Evolutionary conservation across 2,329 filamentous ascomycete genomes (phyloP), one percentile per base, ranked within the genome.

Genomic region (Penicillium hordei): DNA sequence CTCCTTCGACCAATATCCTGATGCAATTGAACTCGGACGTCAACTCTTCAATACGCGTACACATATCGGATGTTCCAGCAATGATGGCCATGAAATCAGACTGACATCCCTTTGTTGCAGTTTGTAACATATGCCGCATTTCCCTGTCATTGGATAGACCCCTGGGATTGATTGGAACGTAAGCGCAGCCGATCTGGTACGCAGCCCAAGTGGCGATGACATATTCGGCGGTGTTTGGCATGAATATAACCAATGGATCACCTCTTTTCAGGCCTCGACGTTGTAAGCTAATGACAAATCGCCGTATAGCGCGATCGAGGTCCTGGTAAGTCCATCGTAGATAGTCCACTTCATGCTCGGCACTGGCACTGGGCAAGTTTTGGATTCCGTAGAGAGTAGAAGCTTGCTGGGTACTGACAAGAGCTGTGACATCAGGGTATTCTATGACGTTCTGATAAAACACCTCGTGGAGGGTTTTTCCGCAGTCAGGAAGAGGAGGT

Each of bases 131-230:
- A 15, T 55, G 50, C 15, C 33, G 33, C 17, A 55, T 43, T 29
- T 63, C 60, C 13, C 29, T 29, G 29, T 21, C 31, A 44, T 63
- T 52, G 10, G 33, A 44, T 3, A 64, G 31, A 27, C 42, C 31
- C n/a, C 51, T 59, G 12, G 62, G 62, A 36, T 59, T 60, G 38
- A 64, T 55, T 34, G 62, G 60, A 21, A 64, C 50, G 25, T 62
- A 46, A 12, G 39, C 29, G n/a, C 55, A 59, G 12, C 58, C 62
- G 33, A 64, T 60, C 23, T 44, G 55, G 34, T 64, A 62, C 10
- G 58, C 58, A n/a, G 60, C 62, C 62, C 55, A 62, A 1, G 57
- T 60, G 9, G 58, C 38, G 25, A 62, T 59, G 6, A 64, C 58
- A 53, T 59, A 62, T 42, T 64, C 62, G 19, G 55, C 62, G 9